A percentile compares a stretch with the other conserved stretches of the same genome.
phyloP scores from a whole-genome alignment of 2,329 filamentous ascomycete species.

The Westerdykella ornata region DNA sequence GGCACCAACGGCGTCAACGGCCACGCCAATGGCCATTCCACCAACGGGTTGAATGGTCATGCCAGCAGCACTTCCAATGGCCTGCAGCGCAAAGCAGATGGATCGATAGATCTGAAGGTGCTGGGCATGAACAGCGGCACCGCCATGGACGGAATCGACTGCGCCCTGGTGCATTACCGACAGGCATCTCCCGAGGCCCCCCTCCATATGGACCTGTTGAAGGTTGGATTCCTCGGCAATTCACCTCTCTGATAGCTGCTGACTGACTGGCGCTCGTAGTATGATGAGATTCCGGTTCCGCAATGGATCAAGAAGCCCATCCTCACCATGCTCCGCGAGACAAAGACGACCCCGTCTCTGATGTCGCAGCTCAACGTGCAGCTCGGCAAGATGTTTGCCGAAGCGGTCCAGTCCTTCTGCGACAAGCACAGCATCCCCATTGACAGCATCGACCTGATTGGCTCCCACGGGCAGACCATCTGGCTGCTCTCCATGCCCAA shows the following conservation, averaged over 20 bases:
- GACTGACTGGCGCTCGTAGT: constrained; percentile 28
- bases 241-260: no score
- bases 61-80: no score
- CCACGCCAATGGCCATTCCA: no score
- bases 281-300: constrained; percentile 51
- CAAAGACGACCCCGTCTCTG: constrained; percentile 48
- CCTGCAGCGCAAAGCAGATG: no score
- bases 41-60: no score
- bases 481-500: constrained; percentile 52
- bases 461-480: constrained; percentile 55
- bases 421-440: constrained; percentile 40
- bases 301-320: constrained; percentile 50
- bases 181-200: constrained; percentile 48
- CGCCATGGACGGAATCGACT: constrained; percentile 53
- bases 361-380: constrained; percentile 53
- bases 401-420: constrained; percentile 48
- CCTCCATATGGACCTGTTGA: constrained; percentile 51
- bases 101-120: constrained; percentile 50
- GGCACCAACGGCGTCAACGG: no score
- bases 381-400: constrained; percentile 52
- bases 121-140: constrained; percentile 51
- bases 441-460: constrained; percentile 48
- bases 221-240: constrained; percentile 8
- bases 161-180: constrained; percentile 51
- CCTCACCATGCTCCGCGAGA: constrained; percentile 52